Evolutionary conservation across 352 stramenopile species (phyloP).

Genomic region (Aphanomyces euteiches): DNA sequence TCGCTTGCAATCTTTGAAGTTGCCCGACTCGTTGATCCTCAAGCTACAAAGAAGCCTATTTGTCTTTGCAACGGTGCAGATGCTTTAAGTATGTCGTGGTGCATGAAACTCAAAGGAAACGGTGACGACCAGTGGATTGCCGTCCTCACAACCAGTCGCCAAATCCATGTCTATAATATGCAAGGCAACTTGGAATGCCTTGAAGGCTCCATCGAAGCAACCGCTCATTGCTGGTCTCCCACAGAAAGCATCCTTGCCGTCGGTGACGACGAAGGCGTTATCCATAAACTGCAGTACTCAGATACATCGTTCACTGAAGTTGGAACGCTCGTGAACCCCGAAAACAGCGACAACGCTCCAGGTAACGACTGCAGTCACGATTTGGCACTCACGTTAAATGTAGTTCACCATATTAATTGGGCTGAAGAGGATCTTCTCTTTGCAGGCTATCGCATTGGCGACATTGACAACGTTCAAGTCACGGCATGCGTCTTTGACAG

Average conservation of each 20-base stretch:
- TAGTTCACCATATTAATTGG: slow-evolving; percentile 71
- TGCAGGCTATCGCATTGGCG: slow-evolving; percentile 53
- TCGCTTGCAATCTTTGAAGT: slow-evolving; percentile 56
- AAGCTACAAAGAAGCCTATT: slow-evolving; percentile 16
- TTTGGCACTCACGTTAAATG: slow-evolving; percentile 41
- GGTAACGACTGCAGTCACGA: slow-evolving; percentile 21
- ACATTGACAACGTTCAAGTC: slow-evolving; percentile 52
- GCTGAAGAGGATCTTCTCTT: slow-evolving; percentile 62
- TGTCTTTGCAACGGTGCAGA: slow-evolving; percentile 31
- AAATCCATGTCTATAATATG: slow-evolving; percentile 32
- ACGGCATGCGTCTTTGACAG: slow-evolving; percentile 57
- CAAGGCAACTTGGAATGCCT: slow-evolving; percentile 15
- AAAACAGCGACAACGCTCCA: slow-evolving; percentile 11
- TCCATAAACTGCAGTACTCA: not conserved
- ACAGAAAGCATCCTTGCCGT: slow-evolving; percentile 7
- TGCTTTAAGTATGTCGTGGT: slow-evolving; percentile 3
- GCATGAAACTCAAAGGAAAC: not conserved
- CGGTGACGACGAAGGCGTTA: slow-evolving; percentile 17
- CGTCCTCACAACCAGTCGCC: slow-evolving; percentile 31
- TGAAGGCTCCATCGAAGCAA: slow-evolving; percentile 10
- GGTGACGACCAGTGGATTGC: slow-evolving; percentile 39
- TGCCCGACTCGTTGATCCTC: slow-evolving; percentile 37
- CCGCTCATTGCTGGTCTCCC: not conserved
- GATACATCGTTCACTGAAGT: slow-evolving; percentile 2
- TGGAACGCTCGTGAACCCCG: not conserved